These are phyloP conservation scores for Zymoseptoria crescenta DNA, from an alignment of 2,329 filamentous ascomycete species.

Conservation along the genomic window DNA sequence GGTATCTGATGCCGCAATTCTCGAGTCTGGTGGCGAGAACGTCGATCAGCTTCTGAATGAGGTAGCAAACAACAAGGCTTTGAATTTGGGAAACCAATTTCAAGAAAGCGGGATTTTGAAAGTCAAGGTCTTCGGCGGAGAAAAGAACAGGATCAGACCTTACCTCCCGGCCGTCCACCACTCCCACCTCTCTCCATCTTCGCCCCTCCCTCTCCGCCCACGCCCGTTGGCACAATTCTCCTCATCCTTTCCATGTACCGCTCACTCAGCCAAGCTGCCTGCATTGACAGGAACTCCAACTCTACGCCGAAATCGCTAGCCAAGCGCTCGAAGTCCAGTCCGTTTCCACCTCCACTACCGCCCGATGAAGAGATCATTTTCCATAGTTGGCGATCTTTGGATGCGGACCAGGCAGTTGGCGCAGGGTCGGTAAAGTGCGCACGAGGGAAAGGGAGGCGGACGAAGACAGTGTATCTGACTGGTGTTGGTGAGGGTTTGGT, in stretches of 20 bases:
- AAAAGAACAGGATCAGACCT: neutral
- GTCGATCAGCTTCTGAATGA: neutral
- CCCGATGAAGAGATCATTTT: conserved; percentile 71
- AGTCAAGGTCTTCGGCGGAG: too few relatives aligned
- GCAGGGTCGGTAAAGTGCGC: conserved; percentile 86
- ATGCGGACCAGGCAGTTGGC: conserved; percentile 76
- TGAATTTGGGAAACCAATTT: too few relatives aligned
- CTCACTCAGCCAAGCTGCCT: conserved; percentile 90
- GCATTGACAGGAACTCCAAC: conserved; percentile 80
- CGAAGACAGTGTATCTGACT: conserved; percentile 59
- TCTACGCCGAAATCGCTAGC: conserved; percentile 67
- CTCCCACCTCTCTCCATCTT: conserved; percentile 48
- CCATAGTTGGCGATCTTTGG: conserved; percentile 85
- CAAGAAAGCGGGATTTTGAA: too few relatives aligned
- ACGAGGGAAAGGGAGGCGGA: conserved; percentile 81
- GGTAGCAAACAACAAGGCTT: neutral
- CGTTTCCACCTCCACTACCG: conserved; percentile 40
- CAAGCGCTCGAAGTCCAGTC: conserved; percentile 57
- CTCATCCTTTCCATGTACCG: conserved; percentile 82
- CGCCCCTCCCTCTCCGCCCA: conserved; percentile 8
- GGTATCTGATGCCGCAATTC: conserved; percentile 5
- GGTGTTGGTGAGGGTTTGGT: conserved; percentile 1
- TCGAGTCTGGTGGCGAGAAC: conserved; percentile 7
- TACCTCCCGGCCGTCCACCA: conserved; percentile 23
- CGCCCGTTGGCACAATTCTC: conserved; percentile 69